Base-by-base conservation (phyloP, 2,329 filamentous ascomycete genomes). In the Ceratocystis variospora region DNA sequence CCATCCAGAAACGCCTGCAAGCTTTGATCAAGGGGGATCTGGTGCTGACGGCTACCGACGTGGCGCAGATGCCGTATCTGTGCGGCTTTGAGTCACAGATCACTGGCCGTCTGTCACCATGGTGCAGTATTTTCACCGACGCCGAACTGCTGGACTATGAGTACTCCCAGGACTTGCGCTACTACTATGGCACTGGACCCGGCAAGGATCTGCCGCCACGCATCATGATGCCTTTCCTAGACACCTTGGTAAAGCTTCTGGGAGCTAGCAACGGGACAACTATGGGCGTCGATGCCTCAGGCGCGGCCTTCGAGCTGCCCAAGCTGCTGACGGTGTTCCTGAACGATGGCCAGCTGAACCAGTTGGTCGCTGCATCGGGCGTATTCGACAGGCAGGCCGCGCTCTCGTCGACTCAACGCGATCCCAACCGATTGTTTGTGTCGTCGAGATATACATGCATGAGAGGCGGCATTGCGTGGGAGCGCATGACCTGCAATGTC, bases 81-180 rank as follows among this genome's bases (percentile, higher is more conserved):
- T 89, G 86, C 70, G 86, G 84, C 3, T 89, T 87, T 68, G 86
- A 89, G 71, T 84, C 81, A 2, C 86, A 88, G 70, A 87, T 88
- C 69, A 83, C 78, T 0, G 85, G 86, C 0, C 75, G 74, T 1
- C 73, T 82, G 3, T 87, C 83, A 3, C 82, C 84, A 0, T 88
- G 83, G 76, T 88, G 86, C 72, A 76, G 76, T 63, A 77, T 86
- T 17, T 85, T 87, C 70, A 84, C 80, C 2, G 77, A 85, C 44
- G 76, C 82, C 2, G 86, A 89, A 72, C 77, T 87, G 65, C 76
- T 80, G 37, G 75, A 81, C 70, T 88, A 88, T 69, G 84, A 88
- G 70, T 89, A 88, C 72, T 78, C 79, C 1, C 84, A 88, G 69
- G 86, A 88, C 71, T 74, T 89, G 48, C 80, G 84, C 37, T 89